Base-by-base conservation (phyloP, 352 stramenopile species). In the Phytopythium mirpurense region DNA sequence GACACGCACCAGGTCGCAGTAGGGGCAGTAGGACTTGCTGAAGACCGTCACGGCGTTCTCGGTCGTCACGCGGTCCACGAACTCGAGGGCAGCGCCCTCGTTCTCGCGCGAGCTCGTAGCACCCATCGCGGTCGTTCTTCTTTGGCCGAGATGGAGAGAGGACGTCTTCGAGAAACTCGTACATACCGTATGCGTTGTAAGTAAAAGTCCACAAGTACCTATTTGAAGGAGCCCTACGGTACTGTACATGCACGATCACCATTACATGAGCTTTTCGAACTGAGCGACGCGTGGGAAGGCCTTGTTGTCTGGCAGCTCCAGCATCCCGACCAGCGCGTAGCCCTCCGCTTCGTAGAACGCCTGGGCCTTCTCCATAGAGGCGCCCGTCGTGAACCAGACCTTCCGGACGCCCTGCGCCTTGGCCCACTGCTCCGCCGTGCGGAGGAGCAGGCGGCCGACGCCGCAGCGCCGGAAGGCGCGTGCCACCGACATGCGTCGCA, bases 11-110 rank as follows among this genome's bases (percentile, higher is more conserved):
- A 82, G 63, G 24, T 66, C 72, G 66, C 95, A 98, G 67, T 96
- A 98, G 4, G 89, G 90, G 54, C 95, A 99, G 68, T 93, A 97
- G 21, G 81, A 83, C 74, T 98, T 98, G 59, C 87, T 97, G 65
- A 98, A 98, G 65, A 90, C 67, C 29, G 70, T 74, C 46, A 90
- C 66, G 24, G 49, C 54, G 59, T 88, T 68, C 48, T 79, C 60
- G 4, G 59, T 61, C 50, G 80, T 70, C 35, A 69, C 60, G 38
- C 63, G 60, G 50, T 85, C 67, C 44, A 90, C 67, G 61, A 83
- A 88, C 56, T 70, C 69, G 27, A 73, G 55, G 47, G 76, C 79
- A 35, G 70, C 72, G 21, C 63, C 58, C 54, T 82, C 72, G 40
- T 76, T 82, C 60, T 79, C 72, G 34, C 64, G 69, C 40, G 67